phyloP scores from a whole-genome alignment of 257 asterid species.

The Solanum paucissectum region DNA sequence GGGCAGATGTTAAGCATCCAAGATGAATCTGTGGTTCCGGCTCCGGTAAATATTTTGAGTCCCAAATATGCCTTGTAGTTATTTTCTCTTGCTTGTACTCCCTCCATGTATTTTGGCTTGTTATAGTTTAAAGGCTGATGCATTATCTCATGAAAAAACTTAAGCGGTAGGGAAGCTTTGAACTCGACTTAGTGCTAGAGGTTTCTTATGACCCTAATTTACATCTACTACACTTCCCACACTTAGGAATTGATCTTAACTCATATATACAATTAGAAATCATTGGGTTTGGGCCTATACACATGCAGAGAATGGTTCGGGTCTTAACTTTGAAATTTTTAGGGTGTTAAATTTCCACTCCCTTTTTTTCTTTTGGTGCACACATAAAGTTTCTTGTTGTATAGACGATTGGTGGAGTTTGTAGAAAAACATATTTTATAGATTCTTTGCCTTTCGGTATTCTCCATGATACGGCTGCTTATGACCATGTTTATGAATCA shows the following conservation, averaged over 20 bases:
- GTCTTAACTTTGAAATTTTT: not conserved
- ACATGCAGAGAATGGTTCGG: not conserved
- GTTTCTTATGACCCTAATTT: not conserved
- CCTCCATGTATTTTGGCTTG: not conserved
- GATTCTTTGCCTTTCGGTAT: not conserved
- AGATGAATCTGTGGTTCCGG: slow-evolving; percentile 86
- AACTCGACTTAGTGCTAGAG: not conserved
- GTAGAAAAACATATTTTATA: not conserved
- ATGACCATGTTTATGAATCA: not conserved
- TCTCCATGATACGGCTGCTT: not conserved
- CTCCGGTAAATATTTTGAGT: slow-evolving; percentile 53
- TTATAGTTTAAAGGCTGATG: not conserved
- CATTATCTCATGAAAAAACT: not conserved
- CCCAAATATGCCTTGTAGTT: not conserved
- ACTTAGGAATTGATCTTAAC: not conserved
- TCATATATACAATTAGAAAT: not conserved
- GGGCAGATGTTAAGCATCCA: slow-evolving; percentile 99
- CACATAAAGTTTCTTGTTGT: not conserved
- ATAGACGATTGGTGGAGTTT: not conserved
- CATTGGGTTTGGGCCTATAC: not conserved
- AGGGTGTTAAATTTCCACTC: not conserved
- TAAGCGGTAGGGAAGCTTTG: not conserved
- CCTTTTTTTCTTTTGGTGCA: not conserved
- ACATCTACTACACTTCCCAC: not conserved
- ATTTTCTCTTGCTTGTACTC: not conserved